phyloP scores from a whole-genome alignment of 2,329 filamentous ascomycete species.

The Elsinoe necatrix region DNA sequence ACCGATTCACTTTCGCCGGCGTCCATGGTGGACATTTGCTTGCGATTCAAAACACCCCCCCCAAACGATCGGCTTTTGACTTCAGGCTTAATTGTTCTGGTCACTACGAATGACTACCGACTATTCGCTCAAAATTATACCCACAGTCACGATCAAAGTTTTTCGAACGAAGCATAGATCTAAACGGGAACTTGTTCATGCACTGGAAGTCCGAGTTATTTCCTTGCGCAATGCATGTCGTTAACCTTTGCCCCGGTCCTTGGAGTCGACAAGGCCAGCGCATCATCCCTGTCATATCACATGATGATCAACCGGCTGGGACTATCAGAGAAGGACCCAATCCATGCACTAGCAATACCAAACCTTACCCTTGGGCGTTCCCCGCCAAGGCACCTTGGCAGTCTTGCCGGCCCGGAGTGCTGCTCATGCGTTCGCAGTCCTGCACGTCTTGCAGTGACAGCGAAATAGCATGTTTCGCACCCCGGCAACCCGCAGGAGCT shows the following conservation, averaged over 20 bases:
- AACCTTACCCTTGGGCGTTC: conserved; percentile 1
- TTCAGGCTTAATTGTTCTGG: neutral
- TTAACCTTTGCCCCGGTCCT: neutral
- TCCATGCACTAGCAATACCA: conserved; percentile 5
- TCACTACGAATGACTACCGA: neutral
- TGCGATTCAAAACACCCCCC: neutral
- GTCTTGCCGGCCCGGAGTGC: neutral
- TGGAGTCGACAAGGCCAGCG: neutral
- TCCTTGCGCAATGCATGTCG: neutral
- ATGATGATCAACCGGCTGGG: neutral
- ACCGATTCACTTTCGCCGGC: neutral
- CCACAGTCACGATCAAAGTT: neutral
- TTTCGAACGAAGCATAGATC: neutral
- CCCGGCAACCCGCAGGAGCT: neutral
- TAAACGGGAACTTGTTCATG: conserved; percentile 10
- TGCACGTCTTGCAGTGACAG: neutral
- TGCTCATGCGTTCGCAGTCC: neutral
- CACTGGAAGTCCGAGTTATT: neutral
- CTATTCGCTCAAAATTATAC: neutral
- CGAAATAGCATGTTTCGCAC: neutral
- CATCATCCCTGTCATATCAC: conserved; percentile 2
- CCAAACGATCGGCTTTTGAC: neutral
- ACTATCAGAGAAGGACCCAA: neutral
- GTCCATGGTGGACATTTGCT: neutral
- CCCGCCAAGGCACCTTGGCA: neutral